A percentile compares a stretch with the other conserved stretches of the same genome.
Conservation (phyloP, 2,329 filamentous ascomycete genomes). For the Ascomycota sp. region DNA sequence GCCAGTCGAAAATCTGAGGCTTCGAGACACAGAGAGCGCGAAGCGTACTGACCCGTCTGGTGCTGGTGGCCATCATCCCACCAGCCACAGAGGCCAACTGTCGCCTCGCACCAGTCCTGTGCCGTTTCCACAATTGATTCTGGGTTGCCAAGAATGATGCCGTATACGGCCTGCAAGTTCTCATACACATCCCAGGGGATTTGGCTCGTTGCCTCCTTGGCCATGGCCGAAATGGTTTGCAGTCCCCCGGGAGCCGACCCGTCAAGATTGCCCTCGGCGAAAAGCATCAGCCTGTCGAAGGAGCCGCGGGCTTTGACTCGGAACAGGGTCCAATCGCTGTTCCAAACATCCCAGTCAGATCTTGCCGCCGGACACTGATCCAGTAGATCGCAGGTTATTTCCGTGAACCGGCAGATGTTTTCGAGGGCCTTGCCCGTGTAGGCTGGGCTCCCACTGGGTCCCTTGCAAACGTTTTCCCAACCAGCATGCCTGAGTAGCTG, state of each 20-base stretch:
- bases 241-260: conserved; percentile 17
- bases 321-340: conserved; percentile 65
- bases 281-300: conserved; percentile 47
- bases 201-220: conserved; percentile 60
- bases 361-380: conserved; percentile 47
- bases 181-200: conserved; percentile 84
- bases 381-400: conserved; percentile 45
- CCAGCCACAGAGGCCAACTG: conserved; percentile 65
- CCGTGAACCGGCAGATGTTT: conserved; percentile 51
- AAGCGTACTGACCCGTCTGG: conserved; percentile 17
- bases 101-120: conserved; percentile 83
- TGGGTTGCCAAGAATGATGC: conserved; percentile 53
- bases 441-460: conserved; percentile 37
- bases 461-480: conserved; percentile 53
- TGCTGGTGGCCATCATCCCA: conserved; percentile 57
- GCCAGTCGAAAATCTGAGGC: conserved; percentile 19
- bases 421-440: conserved; percentile 58
- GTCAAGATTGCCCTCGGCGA: conserved; percentile 44
- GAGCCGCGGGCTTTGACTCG: conserved; percentile 50
- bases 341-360: conserved; percentile 63
- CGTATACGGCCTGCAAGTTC: conserved; percentile 58
- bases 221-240: conserved; percentile 37
- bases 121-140: conserved; percentile 54
- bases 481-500: conserved; percentile 49
- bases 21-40: conserved; percentile 16